Evolutionary conservation across 1,139 yeast genomes (phyloP), one percentile per base, ranked within the genome.

Genomic region (Maudiozyma humilis): DNA sequence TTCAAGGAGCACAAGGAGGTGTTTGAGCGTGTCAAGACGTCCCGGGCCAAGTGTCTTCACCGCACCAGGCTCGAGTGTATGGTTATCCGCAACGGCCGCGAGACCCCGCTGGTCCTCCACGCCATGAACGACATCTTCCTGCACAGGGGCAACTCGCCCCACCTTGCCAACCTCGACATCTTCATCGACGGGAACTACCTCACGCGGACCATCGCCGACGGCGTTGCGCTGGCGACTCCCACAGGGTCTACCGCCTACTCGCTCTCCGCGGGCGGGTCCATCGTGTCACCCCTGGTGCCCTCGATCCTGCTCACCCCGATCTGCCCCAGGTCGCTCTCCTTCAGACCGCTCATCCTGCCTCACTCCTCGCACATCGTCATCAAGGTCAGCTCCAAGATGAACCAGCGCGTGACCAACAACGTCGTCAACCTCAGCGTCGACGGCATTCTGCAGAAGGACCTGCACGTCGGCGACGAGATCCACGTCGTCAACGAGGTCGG

Each of bases 201-300:
- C 46, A 89, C 98, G 10, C 77, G 91, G 44, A 88, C 96, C 7
- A 84, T 89, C 0, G 95, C 94, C 0, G 97, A 89, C 62, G 97
- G 97, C 17, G 75, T 89, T 14, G 77, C 82, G 7, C 70, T 87
- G 42, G 74, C 93, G 8, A 84, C 96, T 0, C 97, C 97, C 10
- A 89, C 97, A 0, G 97, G 97, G 0, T 85, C 95, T 7, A 89
- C 97, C 0, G 96, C 96, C 0, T 89, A 89, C 62, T 85, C 95
- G 0, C 68, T 89, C 41, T 78, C 88, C 23, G 78, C 95, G 1
- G 96, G 97, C 7, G 96, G 97, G 1, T 79, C 95, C 10, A 89
- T 89, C 46, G 91, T 86, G 1, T 94, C 89, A 52, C 96, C 97
- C 0, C 68, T 80, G 41, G 95, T 89, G 3, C 82, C 88, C 14